Percentiles rank a stretch among this genome's conserved stretches.
phyloP scores from a whole-genome alignment of 345 rosid genomes.

The Eucalyptus microcorys region DNA sequence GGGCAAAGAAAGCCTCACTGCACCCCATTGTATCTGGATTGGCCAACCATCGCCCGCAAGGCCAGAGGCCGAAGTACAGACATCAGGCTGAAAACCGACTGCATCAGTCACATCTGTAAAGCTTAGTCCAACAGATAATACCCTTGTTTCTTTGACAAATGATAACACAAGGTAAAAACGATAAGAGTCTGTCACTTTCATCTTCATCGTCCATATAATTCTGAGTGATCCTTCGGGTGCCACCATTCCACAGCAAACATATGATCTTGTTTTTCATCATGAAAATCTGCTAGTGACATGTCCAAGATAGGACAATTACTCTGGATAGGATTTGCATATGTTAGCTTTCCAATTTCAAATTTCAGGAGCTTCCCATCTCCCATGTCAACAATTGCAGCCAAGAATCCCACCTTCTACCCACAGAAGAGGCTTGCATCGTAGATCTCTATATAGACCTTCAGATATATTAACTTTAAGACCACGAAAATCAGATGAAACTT shows the following conservation, averaged over 20 bases:
- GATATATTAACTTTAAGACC: conserved; percentile 45
- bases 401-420: conserved; percentile 73
- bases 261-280: no score
- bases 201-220: conserved; percentile 14
- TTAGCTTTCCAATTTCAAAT: conserved; percentile 55
- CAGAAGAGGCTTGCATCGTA: conserved; percentile 66
- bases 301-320: conserved; percentile 88
- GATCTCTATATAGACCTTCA: conserved; percentile 69
- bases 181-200: conserved; percentile 56
- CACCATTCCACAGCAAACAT: no score
- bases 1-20: conserved; percentile 78
- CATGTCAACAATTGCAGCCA: conserved; percentile 57
- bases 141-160: conserved; percentile 90
- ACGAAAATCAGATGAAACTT: conserved; percentile 33
- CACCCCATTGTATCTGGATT: conserved; percentile 77
- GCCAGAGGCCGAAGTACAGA: conserved; percentile 3
- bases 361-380: conserved; percentile 59
- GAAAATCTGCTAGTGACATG: conserved; percentile 72
- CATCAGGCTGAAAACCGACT: conserved; percentile 85
- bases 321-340: conserved; percentile 57
- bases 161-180: conserved; percentile 87
- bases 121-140: conserved; percentile 83
- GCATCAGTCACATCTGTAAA: conserved; percentile 88
- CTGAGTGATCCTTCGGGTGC: no score
- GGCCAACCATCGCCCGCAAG: conserved; percentile 61